Evolutionary conservation across 164 flowering plant species (phyloP), one percentile per base, ranked within the genome.

Genomic region (Chloranthus sessilifolius): DNA sequence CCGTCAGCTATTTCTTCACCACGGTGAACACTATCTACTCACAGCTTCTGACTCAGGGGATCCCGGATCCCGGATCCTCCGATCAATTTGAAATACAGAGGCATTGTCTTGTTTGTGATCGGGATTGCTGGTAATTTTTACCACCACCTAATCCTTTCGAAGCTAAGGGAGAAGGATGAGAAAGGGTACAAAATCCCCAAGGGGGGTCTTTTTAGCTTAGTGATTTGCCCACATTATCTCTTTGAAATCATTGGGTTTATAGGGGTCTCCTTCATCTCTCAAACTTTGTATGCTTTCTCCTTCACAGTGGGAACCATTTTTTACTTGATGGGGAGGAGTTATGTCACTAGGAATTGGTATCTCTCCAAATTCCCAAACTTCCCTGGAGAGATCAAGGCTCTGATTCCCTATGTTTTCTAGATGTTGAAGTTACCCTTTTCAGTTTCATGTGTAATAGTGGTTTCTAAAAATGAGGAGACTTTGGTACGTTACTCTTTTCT

Each of bases 171-270:
- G 12, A 48, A 63, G 20, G 65, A 57, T 23, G 76, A 64, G 1
- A 60, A 64, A 52, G 79, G 58, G 23, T 86, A 83, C 58, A 81
- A 77, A 47, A 77, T 86, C 26, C 95, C 90, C 0, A 71, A 19
- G 12, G 90, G 88, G 0, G 90, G 85, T 22, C 52, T 86, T 3
- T 86, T 86, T 36, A 53, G 46, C 55, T 27, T 69, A 16, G 77
- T 81, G 7, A 68, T 79, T 4, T 86, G 95, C 69, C 90, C 95
- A 8, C 95, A 86, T 48, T 86, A 86, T 50, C 65, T 81, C 10
- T 86, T 83, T 43, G 90, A 86, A 55, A 67, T 81, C 17, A 5
- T 78, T 10, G 64, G 7, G 1, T 83, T 76, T 41, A 20, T 71
- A 1, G 88, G 90, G 4, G n/a, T 86, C 8, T 48, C 78, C 3